Percentiles rank a stretch among this genome's conserved stretches.
Evolutionary conservation across 169 alveolate species (phyloP).

Genomic region (Ichthyophthirius multifiliis): DNA sequence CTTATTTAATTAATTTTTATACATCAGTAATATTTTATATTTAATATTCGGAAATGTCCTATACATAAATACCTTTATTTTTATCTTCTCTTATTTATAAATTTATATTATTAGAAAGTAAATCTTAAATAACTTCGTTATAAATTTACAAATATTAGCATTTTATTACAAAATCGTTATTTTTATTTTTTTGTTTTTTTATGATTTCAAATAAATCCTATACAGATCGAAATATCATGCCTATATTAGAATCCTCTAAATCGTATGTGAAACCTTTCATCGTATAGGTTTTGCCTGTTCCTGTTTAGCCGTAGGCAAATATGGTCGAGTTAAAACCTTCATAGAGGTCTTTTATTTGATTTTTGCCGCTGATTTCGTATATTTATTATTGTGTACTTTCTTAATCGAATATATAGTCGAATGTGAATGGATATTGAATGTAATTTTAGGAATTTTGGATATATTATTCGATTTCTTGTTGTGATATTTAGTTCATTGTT

Average conservation of each 20-base stretch:
- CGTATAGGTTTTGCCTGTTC: conserved; percentile 82
- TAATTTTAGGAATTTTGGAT: conserved; percentile 70
- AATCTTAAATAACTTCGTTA: conserved; percentile 83
- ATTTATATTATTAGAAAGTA: conserved; percentile 67
- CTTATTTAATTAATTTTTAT: conserved; percentile 64
- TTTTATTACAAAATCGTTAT: conserved; percentile 80
- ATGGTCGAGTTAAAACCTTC: conserved; percentile 72
- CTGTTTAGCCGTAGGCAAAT: conserved; percentile 82
- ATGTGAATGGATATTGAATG: conserved; percentile 64
- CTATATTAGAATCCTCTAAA: conserved; percentile 70
- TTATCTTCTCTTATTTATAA: conserved; percentile 81
- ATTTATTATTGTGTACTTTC: conserved; percentile 74
- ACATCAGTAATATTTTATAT: conserved; percentile 80
- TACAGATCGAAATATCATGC: conserved; percentile 84
- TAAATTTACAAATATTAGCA: conserved; percentile 86
- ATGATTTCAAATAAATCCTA: conserved; percentile 81
- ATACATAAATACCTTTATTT: conserved; percentile 85
- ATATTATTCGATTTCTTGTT: conserved; percentile 68
- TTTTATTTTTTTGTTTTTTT: no score
- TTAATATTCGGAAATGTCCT: conserved; percentile 83
- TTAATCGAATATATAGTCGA: conserved; percentile 81
- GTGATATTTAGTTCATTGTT: conserved; percentile 73
- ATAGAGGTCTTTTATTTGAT: neutral
- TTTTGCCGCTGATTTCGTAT: conserved; percentile 43
- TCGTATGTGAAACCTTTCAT: conserved; percentile 85